These are phyloP conservation scores for Botryosphaeria agaves DNA, from an alignment of 2,329 filamentous ascomycete genomes.

Conservation along the genomic window DNA sequence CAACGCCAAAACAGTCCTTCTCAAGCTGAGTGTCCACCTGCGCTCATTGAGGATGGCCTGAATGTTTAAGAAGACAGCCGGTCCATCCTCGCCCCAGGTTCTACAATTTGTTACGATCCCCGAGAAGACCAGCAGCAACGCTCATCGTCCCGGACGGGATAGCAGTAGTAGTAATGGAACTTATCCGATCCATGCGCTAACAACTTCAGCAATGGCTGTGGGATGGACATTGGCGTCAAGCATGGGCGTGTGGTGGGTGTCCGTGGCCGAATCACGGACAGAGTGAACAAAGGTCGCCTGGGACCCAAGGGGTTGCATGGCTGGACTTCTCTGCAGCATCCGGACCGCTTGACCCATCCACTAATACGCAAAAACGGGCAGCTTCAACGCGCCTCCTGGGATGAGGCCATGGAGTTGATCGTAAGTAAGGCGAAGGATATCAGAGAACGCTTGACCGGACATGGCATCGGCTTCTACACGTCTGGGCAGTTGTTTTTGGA, in stretches of 20 bases:
- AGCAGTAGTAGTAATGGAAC: too few relatives aligned
- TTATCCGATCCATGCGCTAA: too few relatives aligned
- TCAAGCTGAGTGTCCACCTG: too few relatives aligned
- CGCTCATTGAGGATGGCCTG: too few relatives aligned
- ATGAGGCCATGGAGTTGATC: constrained; percentile 20
- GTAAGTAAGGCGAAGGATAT: constrained; percentile 14
- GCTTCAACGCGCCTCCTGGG: constrained; percentile 18
- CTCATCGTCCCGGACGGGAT: too few relatives aligned
- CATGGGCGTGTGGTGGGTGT: constrained; percentile 20
- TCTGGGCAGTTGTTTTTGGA: constrained; percentile 21
- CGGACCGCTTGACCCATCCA: constrained; percentile 16
- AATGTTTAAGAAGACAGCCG: too few relatives aligned
- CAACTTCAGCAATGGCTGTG: constrained; percentile 20
- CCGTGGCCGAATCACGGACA: constrained; percentile 14
- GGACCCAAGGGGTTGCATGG: constrained; percentile 18
- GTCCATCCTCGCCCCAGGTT: too few relatives aligned
- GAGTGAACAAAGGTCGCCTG: constrained; percentile 18
- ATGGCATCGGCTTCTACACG: constrained; percentile 22
- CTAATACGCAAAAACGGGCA: constrained; percentile 17
- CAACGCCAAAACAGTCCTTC: too few relatives aligned
- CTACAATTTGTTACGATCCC: too few relatives aligned
- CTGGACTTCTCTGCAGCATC: constrained; percentile 11
- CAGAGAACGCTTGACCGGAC: constrained; percentile 14
- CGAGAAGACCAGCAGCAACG: too few relatives aligned
- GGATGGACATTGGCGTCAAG: constrained; percentile 18